Percentiles rank a stretch among this genome's conserved stretches.
phyloP scores from a whole-genome alignment of 352 stramenopile species.

The Phytophthora nicotianae region DNA sequence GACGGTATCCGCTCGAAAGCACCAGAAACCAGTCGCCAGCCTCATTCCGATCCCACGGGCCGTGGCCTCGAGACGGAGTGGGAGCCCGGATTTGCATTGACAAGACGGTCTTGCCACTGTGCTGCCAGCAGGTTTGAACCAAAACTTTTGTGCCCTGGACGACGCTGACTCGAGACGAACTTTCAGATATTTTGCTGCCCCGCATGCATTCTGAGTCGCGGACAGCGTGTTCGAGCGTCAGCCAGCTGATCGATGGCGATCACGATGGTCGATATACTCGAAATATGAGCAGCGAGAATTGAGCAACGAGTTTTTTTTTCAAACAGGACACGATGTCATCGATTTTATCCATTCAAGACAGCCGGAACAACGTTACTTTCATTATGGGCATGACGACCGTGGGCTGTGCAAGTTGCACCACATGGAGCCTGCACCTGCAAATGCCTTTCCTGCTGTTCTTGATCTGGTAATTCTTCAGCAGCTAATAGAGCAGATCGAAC shows the following conservation, averaged over 20 bases:
- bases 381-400: slow-evolving; percentile 15
- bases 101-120: slow-evolving; percentile 3
- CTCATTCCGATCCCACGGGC: slow-evolving; percentile 32
- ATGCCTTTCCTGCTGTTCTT: background rate
- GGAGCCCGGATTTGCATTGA: slow-evolving; percentile 22
- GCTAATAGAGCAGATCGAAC: slow-evolving; percentile 3
- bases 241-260: slow-evolving; percentile 5
- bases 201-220: background rate
- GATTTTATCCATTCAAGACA: slow-evolving; percentile 15
- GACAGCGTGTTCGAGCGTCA: background rate
- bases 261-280: background rate
- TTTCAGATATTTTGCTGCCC: background rate
- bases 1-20: slow-evolving; percentile 17
- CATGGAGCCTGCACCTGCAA: slow-evolving; percentile 8
- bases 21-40: slow-evolving; percentile 21
- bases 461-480: background rate
- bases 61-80: background rate
- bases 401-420: slow-evolving; percentile 4
- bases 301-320: slow-evolving; percentile 10
- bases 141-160: background rate
- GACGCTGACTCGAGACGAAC: background rate
- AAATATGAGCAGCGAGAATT: background rate
- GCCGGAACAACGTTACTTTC: slow-evolving; percentile 1
- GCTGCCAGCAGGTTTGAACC: background rate
- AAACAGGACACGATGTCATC: slow-evolving; percentile 20